Conservation (phyloP, 345 rosid species). For the Citrus maxima region DNA sequence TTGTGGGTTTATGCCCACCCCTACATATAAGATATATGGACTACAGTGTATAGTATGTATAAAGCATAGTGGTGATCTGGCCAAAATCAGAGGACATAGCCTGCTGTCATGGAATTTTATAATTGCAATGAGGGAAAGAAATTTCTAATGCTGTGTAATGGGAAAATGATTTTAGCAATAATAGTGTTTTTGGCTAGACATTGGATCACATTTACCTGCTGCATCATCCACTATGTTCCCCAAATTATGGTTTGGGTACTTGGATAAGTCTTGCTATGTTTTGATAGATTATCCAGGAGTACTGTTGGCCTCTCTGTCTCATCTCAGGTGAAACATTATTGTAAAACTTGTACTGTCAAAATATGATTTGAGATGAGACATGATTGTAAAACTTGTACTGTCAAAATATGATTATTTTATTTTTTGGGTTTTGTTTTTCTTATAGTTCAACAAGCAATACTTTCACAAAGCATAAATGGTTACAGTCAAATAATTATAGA, state of each 20-base stretch:
- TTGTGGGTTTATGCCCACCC: too few relatives aligned
- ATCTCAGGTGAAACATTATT: background rate
- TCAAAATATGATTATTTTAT: background rate
- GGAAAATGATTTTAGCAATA: background rate
- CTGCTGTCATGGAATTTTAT: background rate
- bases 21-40: too few relatives aligned
- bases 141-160: background rate
- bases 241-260: background rate
- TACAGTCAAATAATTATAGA: background rate
- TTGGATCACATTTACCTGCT: background rate
- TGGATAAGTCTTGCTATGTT: background rate
- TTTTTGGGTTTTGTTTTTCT: background rate
- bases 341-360: background rate
- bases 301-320: background rate
- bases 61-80: background rate
- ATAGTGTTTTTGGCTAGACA: background rate
- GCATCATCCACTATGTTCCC: background rate
- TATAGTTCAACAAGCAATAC: background rate
- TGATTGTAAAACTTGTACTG: background rate
- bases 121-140: background rate
- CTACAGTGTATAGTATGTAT: too few relatives aligned
- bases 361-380: background rate
- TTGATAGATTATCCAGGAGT: background rate
- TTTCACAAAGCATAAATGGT: background rate
- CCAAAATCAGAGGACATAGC: background rate